phyloP scores from a whole-genome alignment of 2,329 filamentous ascomycete genomes.

The Trichoderma citrinoviride region DNA sequence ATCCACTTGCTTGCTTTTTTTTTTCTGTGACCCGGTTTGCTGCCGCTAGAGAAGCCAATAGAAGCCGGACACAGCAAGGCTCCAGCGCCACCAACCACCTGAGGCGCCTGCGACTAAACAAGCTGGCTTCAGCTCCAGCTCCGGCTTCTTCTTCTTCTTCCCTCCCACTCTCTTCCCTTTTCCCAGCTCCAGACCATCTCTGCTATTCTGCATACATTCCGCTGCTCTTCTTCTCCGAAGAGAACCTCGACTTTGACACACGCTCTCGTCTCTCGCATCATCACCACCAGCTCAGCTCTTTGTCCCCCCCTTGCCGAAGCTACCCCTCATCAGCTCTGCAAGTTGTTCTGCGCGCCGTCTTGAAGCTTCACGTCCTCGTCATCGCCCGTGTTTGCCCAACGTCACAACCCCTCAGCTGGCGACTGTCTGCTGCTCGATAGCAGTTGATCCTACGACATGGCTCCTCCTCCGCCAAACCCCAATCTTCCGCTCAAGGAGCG shows the following conservation, averaged over 20 bases:
- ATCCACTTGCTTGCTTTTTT: slow-evolving; percentile 13
- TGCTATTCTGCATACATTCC: background rate
- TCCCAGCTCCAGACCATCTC: background rate
- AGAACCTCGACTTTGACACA: background rate
- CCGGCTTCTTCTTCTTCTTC: background rate
- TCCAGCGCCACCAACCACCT: slow-evolving; percentile 17
- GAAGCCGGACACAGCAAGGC: slow-evolving; percentile 14
- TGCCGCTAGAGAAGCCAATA: slow-evolving; percentile 8
- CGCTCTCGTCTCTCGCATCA: background rate
- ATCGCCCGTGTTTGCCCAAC: background rate
- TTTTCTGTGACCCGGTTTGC: background rate
- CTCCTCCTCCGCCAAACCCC: slow-evolving; percentile 13
- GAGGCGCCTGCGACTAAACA: background rate
- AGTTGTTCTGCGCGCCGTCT: background rate
- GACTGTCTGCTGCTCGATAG: background rate
- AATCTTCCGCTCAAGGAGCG: slow-evolving; percentile 62
- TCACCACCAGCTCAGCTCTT: background rate
- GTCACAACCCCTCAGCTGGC: slow-evolving; percentile 20
- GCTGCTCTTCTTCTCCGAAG: background rate
- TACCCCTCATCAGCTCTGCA: background rate
- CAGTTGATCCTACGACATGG: background rate
- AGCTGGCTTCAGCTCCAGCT: background rate
- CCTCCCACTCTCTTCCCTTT: background rate
- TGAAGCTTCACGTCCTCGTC: slow-evolving; percentile 6
- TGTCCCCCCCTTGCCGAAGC: background rate